Evolutionary conservation across 148 eudicot species (phyloP).

Genomic region (Fallopia convolvulus): DNA sequence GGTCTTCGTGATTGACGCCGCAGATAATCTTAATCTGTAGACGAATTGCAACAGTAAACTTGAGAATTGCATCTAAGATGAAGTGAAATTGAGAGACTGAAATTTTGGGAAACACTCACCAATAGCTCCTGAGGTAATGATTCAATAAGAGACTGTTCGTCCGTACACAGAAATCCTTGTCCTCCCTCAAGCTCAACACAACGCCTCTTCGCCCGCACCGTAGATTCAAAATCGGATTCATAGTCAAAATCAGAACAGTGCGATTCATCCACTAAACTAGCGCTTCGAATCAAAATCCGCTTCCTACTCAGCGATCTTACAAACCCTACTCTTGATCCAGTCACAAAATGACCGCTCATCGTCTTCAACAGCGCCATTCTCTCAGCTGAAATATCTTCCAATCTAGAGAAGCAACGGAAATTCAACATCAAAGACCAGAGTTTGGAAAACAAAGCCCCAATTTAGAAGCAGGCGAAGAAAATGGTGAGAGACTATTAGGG

Average conservation of each 20-base stretch:
- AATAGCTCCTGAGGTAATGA: conserved; percentile 67
- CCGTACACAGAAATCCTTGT: background rate
- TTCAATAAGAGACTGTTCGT: conserved; percentile 34
- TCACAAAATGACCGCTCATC: conserved; percentile 22
- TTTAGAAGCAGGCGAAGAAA: background rate
- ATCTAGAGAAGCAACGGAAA: background rate
- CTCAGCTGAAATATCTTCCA: background rate
- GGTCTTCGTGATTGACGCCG: conserved; percentile 74
- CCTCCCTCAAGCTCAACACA: conserved; percentile 6
- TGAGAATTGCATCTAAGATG: background rate
- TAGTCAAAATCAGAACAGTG: conserved; percentile 9
- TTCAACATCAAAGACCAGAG: background rate
- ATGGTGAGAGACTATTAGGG: background rate
- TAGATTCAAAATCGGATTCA: conserved; percentile 18
- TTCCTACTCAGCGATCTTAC: conserved; percentile 59
- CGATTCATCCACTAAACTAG: conserved; percentile 24
- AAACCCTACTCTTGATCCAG: conserved; percentile 17
- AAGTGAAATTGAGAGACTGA: background rate
- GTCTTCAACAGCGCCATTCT: conserved; percentile 38
- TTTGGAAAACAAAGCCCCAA: background rate
- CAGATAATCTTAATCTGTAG: conserved; percentile 65
- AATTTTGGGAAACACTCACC: conserved; percentile 27
- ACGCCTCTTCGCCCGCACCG: conserved; percentile 30
- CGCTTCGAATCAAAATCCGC: conserved; percentile 36
- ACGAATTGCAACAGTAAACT: background rate